phyloP scores from a whole-genome alignment of 192 early-diverging fungal species.

The Rhizophagus prolifer region DNA sequence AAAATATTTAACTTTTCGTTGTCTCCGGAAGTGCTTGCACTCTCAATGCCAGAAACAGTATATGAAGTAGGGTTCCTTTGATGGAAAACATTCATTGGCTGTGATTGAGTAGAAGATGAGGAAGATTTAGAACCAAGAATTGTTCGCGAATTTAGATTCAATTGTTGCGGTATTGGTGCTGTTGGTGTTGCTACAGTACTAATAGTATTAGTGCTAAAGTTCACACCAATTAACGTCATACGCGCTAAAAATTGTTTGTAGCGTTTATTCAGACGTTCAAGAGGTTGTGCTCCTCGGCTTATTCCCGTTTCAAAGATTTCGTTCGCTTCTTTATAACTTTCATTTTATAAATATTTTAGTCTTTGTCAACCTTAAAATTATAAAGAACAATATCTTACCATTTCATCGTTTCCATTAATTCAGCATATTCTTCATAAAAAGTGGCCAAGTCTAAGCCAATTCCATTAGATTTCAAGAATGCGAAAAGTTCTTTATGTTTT shows the following conservation, averaged over 20 bases:
- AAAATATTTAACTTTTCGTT: constrained; percentile 33
- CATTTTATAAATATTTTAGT: not conserved
- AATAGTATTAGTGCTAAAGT: not conserved
- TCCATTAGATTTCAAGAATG: constrained; percentile 66
- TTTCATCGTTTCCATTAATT: constrained; percentile 49
- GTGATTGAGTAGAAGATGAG: constrained; percentile 9
- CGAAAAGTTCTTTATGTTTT: constrained; percentile 70
- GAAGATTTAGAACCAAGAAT: constrained; percentile 33
- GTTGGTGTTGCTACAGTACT: not conserved
- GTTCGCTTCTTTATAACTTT: constrained; percentile 58
- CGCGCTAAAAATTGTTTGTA: constrained; percentile 62
- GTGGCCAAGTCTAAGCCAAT: constrained; percentile 66
- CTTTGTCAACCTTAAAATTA: not conserved
- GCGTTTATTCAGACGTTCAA: constrained; percentile 58
- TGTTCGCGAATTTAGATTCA: not conserved
- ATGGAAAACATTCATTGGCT: constrained; percentile 4
- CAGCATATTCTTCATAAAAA: constrained; percentile 80
- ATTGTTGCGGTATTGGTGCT: not conserved
- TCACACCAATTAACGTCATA: constrained; percentile 31
- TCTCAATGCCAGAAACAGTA: not conserved
- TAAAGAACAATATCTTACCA: constrained; percentile 14
- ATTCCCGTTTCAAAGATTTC: constrained; percentile 69
- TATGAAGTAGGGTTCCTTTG: not conserved
- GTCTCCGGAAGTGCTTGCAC: not conserved
- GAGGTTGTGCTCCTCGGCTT: constrained; percentile 65